These are phyloP conservation scores for Pestalotiopsis sp. DNA, from an alignment of 2,329 filamentous ascomycete species.

Conservation along the genomic window DNA sequence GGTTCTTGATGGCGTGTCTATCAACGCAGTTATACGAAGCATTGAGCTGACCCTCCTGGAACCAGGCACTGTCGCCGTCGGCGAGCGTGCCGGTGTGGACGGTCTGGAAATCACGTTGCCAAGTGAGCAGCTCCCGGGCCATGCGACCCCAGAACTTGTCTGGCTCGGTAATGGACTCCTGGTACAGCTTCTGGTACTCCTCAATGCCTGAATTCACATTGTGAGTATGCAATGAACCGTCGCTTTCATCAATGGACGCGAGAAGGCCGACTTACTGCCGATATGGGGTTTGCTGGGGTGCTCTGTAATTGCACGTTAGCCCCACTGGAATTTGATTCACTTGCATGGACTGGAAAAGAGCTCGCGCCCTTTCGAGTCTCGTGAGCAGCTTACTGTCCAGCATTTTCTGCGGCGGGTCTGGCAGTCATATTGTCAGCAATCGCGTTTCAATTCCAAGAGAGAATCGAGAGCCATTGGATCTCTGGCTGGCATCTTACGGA, in stretches of 20 bases:
- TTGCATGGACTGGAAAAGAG: not conserved
- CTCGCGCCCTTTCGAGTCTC: not conserved
- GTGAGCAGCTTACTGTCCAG: slow-evolving; percentile 60
- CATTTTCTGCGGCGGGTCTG: slow-evolving; percentile 69
- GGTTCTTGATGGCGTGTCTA: slow-evolving; percentile 93
- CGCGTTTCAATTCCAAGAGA: slow-evolving; percentile 13
- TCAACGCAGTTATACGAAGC: slow-evolving; percentile 98
- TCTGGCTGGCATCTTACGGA: slow-evolving; percentile 62
- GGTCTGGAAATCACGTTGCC: slow-evolving; percentile 90
- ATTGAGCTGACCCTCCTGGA: slow-evolving; percentile 89
- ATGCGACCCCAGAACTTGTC: slow-evolving; percentile 86
- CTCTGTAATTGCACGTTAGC: slow-evolving; percentile 45
- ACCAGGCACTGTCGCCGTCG: slow-evolving; percentile 90
- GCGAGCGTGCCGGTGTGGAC: slow-evolving; percentile 76
- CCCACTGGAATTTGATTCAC: not conserved
- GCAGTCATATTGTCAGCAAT: slow-evolving; percentile 24
- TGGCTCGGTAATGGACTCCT: slow-evolving; percentile 88
- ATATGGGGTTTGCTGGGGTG: slow-evolving; percentile 73
- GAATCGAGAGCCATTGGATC: slow-evolving; percentile 9
- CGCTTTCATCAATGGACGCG: not conserved
- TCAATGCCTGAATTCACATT: slow-evolving; percentile 53
- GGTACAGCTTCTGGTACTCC: slow-evolving; percentile 70
- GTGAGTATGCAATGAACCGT: not conserved
- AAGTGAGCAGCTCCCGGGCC: slow-evolving; percentile 87
- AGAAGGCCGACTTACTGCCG: slow-evolving; percentile 50